These are phyloP conservation scores for Gossypium gossypioides DNA, from an alignment of 441 rosid species.

Conservation along the genomic window DNA sequence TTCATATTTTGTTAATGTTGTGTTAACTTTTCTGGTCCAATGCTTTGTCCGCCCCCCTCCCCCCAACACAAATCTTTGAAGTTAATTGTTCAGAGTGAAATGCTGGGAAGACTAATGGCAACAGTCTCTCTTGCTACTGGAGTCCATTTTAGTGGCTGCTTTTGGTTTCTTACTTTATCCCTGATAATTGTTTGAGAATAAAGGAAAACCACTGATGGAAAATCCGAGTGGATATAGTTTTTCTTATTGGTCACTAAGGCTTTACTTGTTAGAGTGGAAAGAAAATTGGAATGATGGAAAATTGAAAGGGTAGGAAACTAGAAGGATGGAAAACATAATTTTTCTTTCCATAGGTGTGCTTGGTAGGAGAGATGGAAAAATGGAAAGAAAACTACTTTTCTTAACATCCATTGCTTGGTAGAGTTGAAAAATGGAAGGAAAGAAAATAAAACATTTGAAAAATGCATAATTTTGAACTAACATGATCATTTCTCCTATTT, in stretches of 20 bases:
- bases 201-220: not conserved
- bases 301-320: too few species aligned
- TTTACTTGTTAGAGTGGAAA: too few species aligned
- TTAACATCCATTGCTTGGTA: too few species aligned
- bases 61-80: not conserved
- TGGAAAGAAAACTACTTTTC: too few species aligned
- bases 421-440: too few species aligned
- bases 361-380: too few species aligned
- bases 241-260: not conserved
- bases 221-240: not conserved
- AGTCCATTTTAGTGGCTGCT: not conserved
- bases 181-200: not conserved
- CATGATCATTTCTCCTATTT: too few species aligned
- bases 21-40: not conserved
- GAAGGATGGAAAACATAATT: too few species aligned
- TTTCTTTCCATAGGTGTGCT: too few species aligned
- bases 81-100: not conserved
- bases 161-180: slow-evolving; percentile 5
- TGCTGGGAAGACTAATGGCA: not conserved
- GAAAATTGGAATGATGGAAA: too few species aligned
- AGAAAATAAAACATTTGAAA: too few species aligned
- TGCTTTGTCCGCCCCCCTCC: not conserved
- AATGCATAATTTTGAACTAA: too few species aligned
- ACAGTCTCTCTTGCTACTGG: not conserved
- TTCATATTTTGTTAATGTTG: not conserved